Conservation (phyloP, 306 rosid species). For the Spatholobus suberectus region DNA sequence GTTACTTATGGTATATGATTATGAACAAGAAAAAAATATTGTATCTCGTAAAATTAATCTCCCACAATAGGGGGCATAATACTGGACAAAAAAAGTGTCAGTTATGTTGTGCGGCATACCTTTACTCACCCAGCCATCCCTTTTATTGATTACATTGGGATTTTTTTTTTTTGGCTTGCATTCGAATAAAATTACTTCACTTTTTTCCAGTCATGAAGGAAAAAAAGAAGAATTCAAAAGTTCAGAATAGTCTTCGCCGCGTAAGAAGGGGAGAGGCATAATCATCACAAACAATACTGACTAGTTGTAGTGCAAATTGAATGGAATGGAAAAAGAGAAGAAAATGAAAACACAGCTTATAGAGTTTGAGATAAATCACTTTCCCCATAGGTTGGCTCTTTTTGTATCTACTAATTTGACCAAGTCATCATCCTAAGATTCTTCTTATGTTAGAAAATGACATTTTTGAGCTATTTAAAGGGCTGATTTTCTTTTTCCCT, state of each 20-base stretch:
- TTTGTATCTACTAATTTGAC: conserved; percentile 42
- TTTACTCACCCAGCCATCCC: neutral
- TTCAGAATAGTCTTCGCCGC: conserved; percentile 33
- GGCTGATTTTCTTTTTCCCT: neutral
- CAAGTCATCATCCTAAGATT: conserved; percentile 25
- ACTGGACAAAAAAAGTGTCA: too few relatives aligned
- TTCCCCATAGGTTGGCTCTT: conserved; percentile 20
- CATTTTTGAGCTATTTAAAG: conserved; percentile 7
- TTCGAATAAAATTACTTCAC: neutral
- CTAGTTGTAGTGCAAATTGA: conserved; percentile 13
- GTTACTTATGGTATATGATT: too few relatives aligned
- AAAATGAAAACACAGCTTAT: neutral
- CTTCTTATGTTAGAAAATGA: conserved; percentile 8
- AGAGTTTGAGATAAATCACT: conserved; percentile 22
- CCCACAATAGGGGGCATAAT: too few relatives aligned
- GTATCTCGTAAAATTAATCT: too few relatives aligned
- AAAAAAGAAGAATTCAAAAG: neutral
- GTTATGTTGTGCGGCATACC: neutral
- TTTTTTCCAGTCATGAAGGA: neutral
- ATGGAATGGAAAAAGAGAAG: conserved; percentile 21
- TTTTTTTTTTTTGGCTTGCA: neutral
- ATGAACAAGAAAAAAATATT: too few relatives aligned
- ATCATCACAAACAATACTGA: conserved; percentile 9
- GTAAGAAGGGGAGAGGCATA: conserved; percentile 15
- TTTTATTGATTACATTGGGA: neutral